Conservation (phyloP, 2,329 filamentous ascomycete genomes). For the Westerdykella ornata region DNA sequence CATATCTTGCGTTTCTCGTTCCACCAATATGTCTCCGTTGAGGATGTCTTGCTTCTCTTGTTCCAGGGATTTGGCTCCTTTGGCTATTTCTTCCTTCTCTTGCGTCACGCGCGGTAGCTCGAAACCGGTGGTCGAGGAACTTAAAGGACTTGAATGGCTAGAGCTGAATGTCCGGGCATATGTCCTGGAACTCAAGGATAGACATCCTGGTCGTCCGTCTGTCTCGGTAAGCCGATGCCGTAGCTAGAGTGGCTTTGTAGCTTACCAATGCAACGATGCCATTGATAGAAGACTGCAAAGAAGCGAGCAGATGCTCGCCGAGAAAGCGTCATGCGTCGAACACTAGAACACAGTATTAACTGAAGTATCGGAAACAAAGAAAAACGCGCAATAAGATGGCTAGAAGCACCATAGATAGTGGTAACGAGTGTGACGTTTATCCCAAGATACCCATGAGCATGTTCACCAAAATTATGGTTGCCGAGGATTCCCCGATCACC, state of each 20-base stretch:
- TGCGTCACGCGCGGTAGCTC: too few relatives aligned
- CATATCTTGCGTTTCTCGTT: too few relatives aligned
- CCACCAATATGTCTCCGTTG: too few relatives aligned
- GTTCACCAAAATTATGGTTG: slow-evolving; percentile 11
- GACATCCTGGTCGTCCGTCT: too few relatives aligned
- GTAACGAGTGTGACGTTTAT: not conserved
- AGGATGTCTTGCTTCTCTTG: too few relatives aligned
- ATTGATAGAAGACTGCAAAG: slow-evolving; percentile 42
- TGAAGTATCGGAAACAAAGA: not conserved
- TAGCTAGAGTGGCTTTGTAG: not conserved
- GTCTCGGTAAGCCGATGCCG: too few relatives aligned
- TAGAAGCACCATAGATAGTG: not conserved
- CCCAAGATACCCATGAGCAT: not conserved
- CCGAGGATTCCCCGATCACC: slow-evolving; percentile 10
- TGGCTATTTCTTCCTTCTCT: too few relatives aligned
- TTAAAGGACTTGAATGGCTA: too few relatives aligned
- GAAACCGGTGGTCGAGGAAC: too few relatives aligned
- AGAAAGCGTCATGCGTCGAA: not conserved
- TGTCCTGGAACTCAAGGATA: too few relatives aligned
- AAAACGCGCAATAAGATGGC: not conserved
- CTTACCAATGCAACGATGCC: slow-evolving; percentile 31
- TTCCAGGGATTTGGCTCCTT: too few relatives aligned
- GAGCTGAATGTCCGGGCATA: too few relatives aligned
- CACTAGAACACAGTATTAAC: not conserved
- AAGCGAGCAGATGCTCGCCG: slow-evolving; percentile 29